Evolutionary conservation across 495 filamentous ascomycete species (phyloP), one percentile per base, ranked within the genome.

Genomic region (Lepraria neglecta): DNA sequence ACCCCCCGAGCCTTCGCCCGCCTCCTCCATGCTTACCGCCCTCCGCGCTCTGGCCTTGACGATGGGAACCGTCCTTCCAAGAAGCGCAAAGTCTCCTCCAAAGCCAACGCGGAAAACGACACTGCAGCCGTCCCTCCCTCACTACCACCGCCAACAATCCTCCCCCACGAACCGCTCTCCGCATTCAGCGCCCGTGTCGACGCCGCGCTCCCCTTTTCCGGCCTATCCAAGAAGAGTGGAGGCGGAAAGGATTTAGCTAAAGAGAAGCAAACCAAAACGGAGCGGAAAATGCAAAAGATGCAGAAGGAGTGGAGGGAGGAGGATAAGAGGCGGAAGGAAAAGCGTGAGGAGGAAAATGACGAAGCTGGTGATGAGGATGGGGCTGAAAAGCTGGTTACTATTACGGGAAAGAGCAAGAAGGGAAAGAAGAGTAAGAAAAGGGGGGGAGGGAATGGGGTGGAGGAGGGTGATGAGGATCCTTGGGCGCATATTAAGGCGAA

Each of bases 171-270:
- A 73, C 79, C 80, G 30, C 76, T 98, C 61, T 84, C 83, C 2
- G 89, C 94, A 59, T 98, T 95, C 70, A 75, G 83, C 3, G 86
- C 88, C 44, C 84, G 94, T 6, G 94, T 98, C 9, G 87, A 97
- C 68, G 87, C 89, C 31, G 86, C 89, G 3, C 74, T 98, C 27
- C 94, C 94, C 0, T 71, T 98, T 11, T 74, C 83, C 19, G 81
- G 78, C 0, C 73, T 88, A 63, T 81, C 86, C 21, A 80, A 73
- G 65, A 80, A 82, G 4, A 69, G 73, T 27, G 73, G 73, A 30
- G 45, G 17, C 17, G 27, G 65, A 64, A 4, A 66, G 64, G 51
- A 57, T 63, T n/a, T 28, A 73, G 3, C 83, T 63, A 79, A 82
- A 38, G 43, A 86, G 66, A 82, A 82, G 48, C 78, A 83, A 51